Percentiles rank a stretch among this genome's conserved stretches.
Conservation (phyloP, 2,329 filamentous ascomycete genomes). For the Elsinoe ampelina region DNA sequence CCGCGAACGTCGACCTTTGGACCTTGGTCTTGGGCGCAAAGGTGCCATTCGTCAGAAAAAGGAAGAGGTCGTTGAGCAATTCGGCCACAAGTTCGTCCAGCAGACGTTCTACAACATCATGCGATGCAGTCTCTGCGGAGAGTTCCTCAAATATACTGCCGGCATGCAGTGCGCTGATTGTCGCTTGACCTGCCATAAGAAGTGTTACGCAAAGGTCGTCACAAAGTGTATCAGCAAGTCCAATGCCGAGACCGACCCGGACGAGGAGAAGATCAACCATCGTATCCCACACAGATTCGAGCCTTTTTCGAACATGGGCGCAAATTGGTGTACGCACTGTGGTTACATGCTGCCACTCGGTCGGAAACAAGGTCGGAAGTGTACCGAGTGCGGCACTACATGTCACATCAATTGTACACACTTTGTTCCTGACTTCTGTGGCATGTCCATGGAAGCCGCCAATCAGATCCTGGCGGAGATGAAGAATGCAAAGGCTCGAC, state of each 20-base stretch:
- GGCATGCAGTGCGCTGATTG: conserved; percentile 99
- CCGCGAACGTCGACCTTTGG: conserved; percentile 71
- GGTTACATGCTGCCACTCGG: conserved; percentile 92
- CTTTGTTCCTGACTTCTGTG: conserved; percentile 95
- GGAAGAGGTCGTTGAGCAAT: conserved; percentile 97
- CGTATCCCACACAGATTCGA: conserved; percentile 96
- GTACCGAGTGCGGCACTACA: conserved; percentile 86
- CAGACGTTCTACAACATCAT: conserved; percentile 99
- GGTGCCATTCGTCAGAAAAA: conserved; percentile 95
- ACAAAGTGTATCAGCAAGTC: conserved; percentile 99
- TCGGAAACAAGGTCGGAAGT: conserved; percentile 89
- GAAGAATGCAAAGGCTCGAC: conserved; percentile 65
- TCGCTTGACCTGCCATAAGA: conserved; percentile 98
- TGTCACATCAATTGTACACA: conserved; percentile 88
- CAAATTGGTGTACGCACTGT: conserved; percentile 99
- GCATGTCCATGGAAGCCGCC: conserved; percentile 96
- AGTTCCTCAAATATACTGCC: conserved; percentile 96
- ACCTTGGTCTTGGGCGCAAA: conserved; percentile 85
- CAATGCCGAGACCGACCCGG: conserved; percentile 94
- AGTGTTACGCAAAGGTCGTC: conserved; percentile 92
- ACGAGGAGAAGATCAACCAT: conserved; percentile 99
- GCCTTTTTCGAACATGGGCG: conserved; percentile 92
- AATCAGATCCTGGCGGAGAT: conserved; percentile 89
- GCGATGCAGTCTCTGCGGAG: conserved; percentile 94
- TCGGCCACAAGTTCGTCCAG: conserved; percentile 96